phyloP scores from a whole-genome alignment of 148 eudicot genomes.

The Dysphania ambrosioides region DNA sequence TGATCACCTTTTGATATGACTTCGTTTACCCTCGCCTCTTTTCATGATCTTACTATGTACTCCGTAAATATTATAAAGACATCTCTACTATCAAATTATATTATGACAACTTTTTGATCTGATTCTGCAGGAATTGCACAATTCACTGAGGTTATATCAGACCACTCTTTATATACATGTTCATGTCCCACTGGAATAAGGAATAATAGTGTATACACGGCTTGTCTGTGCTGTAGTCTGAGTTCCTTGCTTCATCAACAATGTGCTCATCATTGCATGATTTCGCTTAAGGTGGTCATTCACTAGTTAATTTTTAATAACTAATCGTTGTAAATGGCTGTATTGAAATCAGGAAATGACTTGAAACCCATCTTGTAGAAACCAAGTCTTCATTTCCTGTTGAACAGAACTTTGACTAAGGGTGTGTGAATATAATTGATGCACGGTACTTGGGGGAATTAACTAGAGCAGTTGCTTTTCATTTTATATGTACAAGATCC shows the following conservation, averaged over 20 bases:
- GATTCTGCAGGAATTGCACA: slow-evolving; percentile 21
- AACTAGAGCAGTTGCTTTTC: too few relatives aligned
- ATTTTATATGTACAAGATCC: too few relatives aligned
- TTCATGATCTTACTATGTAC: background rate
- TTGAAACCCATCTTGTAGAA: slow-evolving; percentile 11
- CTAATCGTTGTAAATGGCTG: slow-evolving; percentile 10
- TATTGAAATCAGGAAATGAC: background rate
- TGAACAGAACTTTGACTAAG: too few relatives aligned
- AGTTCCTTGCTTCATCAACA: background rate
- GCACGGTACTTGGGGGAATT: too few relatives aligned
- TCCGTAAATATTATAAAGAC: background rate
- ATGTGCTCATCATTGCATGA: background rate
- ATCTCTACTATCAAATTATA: background rate
- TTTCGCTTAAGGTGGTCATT: background rate
- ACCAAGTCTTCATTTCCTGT: background rate
- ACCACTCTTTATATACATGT: background rate
- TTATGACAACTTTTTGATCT: background rate
- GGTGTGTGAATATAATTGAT: too few relatives aligned
- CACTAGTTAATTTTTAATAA: background rate
- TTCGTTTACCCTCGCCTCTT: background rate
- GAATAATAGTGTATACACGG: background rate
- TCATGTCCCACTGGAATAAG: slow-evolving; percentile 6
- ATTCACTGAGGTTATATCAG: slow-evolving; percentile 17
- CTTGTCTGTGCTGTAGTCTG: background rate
- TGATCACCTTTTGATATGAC: background rate